These are phyloP conservation scores for Aspergillus sclerotioniger DNA, from an alignment of 495 filamentous ascomycete genomes.

Conservation along the genomic window DNA sequence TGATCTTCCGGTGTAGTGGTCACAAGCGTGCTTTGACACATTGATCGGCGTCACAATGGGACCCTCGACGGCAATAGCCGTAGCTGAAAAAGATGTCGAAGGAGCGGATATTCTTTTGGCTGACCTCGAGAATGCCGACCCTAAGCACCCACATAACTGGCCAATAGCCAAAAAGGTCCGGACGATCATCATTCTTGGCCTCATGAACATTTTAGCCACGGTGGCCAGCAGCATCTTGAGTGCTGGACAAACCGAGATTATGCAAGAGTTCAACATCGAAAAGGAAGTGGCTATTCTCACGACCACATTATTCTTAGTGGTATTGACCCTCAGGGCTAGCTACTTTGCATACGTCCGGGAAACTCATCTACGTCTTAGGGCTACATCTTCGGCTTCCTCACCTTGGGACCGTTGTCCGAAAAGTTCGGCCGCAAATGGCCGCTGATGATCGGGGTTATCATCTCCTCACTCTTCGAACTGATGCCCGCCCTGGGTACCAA, in stretches of 20 bases:
- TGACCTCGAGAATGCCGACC: background rate
- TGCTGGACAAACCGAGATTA: background rate
- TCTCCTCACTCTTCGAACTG: slow-evolving; percentile 12
- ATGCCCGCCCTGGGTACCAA: slow-evolving; percentile 9
- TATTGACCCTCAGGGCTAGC: background rate
- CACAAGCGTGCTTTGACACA: background rate
- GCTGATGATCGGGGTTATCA: slow-evolving; percentile 8
- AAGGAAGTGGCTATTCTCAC: background rate
- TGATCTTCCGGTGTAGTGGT: background rate
- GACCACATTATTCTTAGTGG: slow-evolving; percentile 3
- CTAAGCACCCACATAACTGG: background rate
- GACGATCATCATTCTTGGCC: background rate
- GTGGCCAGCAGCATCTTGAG: background rate
- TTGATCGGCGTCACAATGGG: background rate
- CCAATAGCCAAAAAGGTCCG: background rate
- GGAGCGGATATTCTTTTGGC: background rate
- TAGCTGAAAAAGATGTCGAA: background rate
- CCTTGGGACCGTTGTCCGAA: slow-evolving; percentile 17
- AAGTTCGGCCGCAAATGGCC: slow-evolving; percentile 17
- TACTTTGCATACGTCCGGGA: background rate
- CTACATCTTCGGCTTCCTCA: slow-evolving; percentile 2
- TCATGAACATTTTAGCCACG: background rate
- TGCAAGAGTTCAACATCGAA: background rate
- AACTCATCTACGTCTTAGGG: background rate
- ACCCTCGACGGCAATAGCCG: background rate